Percentiles rank a stretch among this genome's conserved stretches.
These are phyloP conservation scores for Moesziomyces parantarcticus DNA, from an alignment of 1,284 basidiomycete species.

Conservation along the genomic window DNA sequence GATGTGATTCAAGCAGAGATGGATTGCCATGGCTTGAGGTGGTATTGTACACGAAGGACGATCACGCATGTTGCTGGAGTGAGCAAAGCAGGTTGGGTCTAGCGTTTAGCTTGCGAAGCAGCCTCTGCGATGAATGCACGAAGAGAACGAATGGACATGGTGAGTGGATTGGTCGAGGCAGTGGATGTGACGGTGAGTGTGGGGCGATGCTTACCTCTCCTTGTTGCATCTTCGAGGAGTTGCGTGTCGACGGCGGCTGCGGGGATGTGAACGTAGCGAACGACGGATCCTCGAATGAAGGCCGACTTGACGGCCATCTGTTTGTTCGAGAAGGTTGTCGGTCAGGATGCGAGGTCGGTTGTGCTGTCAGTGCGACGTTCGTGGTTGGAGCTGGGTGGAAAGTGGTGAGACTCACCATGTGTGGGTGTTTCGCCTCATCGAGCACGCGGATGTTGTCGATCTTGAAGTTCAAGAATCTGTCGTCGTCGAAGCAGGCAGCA, in stretches of 20 bases:
- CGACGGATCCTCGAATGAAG: constrained; percentile 97
- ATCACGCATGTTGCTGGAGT: background rate
- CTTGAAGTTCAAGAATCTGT: constrained; percentile 89
- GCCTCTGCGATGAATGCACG: constrained; percentile 24
- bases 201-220: constrained; percentile 74
- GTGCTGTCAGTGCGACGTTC: too few relatives aligned
- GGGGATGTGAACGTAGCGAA: constrained; percentile 94
- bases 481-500: background rate
- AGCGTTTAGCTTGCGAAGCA: constrained; percentile 46
- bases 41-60: constrained; percentile 23
- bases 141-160: background rate
- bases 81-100: background rate
- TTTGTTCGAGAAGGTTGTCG: background rate
- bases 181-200: background rate
- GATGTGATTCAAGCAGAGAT: background rate
- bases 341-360: background rate
- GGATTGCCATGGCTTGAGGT: background rate
- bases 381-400: too few relatives aligned
- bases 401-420: constrained; percentile 79
- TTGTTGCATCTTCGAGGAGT: constrained; percentile 93
- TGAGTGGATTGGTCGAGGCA: background rate
- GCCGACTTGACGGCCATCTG: constrained; percentile 99
- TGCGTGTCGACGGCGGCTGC: constrained; percentile 94
- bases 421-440: constrained; percentile 92
- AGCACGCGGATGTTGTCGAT: constrained; percentile 92